Base-by-base conservation (phyloP, 129 eudicot genomes). In the Saposhnikovia divaricata region DNA sequence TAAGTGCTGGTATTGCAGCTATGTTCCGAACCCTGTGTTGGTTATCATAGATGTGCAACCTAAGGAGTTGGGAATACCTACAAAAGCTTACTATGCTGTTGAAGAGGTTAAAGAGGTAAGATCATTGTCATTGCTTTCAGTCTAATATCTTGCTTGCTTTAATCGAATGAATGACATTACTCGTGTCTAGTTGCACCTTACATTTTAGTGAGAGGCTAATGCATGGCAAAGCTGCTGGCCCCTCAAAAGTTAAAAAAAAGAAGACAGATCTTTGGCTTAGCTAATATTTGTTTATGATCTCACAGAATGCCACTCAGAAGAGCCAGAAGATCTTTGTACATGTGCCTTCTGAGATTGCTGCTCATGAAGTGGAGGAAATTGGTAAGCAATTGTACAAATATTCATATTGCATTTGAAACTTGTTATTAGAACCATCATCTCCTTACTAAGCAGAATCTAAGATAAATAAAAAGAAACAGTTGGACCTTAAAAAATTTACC, bases 311-410 rank as follows among this genome's bases (percentile, higher is more conserved):
- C 53, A 95, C 99, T 81, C 96, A 95, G 85, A 95, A 95, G 83
- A 93, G 98, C 91, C 96, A 93, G 85, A 93, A 93, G 83, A 94
- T 93, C 25, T 93, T 93, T 82, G 99, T 95, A 75, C 99, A 95
- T 16, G 96, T 90, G 70, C 90, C 96, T 74, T 95, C 99, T 12
- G 99, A 95, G 85, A 95, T 95, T 72, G 97, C 99, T 79, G 99
- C 99, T 25, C 99, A 95, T 82, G 99, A 95, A 86, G 99, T 95
- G 85, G 99, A 95, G 87, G 99, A 95, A 90, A 95, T 95, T 55
- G 99, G 98, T 95, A 87, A 63, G 23, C 74, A 42, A 38, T 38
- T 43, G 46, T 21, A 37, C 31, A 34, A 27, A 63, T 45, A 42
- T 25, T 6, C 39, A 23, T 51, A n/a, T 21, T 78, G 39, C 59